These are phyloP conservation scores for Ogataea haglerorum DNA, from an alignment of 805 yeast genomes.

Conservation along the genomic window DNA sequence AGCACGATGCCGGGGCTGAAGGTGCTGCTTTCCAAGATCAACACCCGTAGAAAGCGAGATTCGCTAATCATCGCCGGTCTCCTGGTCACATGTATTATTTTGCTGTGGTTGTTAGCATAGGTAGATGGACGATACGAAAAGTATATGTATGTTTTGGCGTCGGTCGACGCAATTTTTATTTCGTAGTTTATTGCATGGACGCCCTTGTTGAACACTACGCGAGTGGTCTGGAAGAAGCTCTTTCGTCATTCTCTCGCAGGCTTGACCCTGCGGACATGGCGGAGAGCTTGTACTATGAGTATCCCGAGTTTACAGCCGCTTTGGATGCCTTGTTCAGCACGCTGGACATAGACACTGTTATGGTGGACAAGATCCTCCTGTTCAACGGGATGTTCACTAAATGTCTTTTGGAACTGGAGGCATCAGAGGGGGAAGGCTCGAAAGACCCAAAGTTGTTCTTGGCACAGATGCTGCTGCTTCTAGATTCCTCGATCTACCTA, in stretches of 20 bases:
- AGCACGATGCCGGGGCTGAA: slow-evolving; percentile 81
- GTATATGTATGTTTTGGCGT: slow-evolving; percentile 1
- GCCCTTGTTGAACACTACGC: slow-evolving; percentile 10
- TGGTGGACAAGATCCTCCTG: slow-evolving; percentile 11
- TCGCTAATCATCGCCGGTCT: slow-evolving; percentile 76
- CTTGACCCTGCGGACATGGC: not conserved
- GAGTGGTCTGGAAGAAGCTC: not conserved
- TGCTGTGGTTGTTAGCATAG: slow-evolving; percentile 41
- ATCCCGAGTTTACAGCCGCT: not conserved
- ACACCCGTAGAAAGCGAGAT: slow-evolving; percentile 85
- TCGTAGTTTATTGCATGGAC: slow-evolving; percentile 4
- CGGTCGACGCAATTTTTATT: slow-evolving; percentile 5
- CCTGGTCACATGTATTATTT: slow-evolving; percentile 67
- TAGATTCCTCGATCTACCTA: slow-evolving; percentile 24
- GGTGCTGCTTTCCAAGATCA: slow-evolving; percentile 70
- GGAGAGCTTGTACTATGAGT: not conserved
- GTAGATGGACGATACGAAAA: not conserved
- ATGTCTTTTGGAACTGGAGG: slow-evolving; percentile 5
- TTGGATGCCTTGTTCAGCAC: slow-evolving; percentile 1
- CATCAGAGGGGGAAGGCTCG: not conserved
- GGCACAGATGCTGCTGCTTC: slow-evolving; percentile 12
- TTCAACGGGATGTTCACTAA: slow-evolving; percentile 16
- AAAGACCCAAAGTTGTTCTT: slow-evolving; percentile 2
- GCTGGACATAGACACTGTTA: slow-evolving; percentile 5
- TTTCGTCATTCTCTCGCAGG: not conserved